These are phyloP conservation scores for Poa pratensis DNA, from an alignment of 176 grass and related monocot genomes.

Conservation along the genomic window DNA sequence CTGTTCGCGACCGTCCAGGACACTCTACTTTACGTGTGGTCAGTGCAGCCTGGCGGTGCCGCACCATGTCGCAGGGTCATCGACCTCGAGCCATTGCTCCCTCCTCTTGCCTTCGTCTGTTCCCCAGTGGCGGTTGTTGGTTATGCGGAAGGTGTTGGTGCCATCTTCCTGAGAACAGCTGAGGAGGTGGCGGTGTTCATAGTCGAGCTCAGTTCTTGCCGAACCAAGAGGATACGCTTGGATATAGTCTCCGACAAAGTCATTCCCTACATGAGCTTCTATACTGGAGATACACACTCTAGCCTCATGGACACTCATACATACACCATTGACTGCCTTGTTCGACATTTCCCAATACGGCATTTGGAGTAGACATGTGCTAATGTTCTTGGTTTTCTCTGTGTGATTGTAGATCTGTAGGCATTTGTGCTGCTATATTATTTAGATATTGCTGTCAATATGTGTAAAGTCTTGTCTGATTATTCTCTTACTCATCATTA, in stretches of 20 bases:
- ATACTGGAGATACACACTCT: background rate
- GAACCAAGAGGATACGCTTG: background rate
- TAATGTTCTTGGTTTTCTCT: no score
- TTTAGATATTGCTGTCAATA: no score
- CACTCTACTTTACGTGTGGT: background rate
- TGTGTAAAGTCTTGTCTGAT: no score
- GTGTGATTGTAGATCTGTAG: no score
- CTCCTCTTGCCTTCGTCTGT: background rate
- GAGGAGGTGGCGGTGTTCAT: background rate
- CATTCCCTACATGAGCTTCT: constrained; percentile 18
- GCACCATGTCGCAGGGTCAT: background rate
- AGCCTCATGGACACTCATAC: background rate
- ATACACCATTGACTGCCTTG: background rate
- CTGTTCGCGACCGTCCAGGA: background rate
- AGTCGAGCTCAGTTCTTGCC: background rate
- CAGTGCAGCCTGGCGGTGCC: background rate
- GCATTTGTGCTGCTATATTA: no score
- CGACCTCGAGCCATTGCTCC: background rate
- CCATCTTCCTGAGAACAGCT: background rate
- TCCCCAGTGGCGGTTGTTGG: background rate
- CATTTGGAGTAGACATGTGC: background rate
- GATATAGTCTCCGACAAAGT: background rate
- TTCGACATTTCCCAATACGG: background rate
- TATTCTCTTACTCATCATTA: no score
- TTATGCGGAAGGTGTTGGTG: background rate